Conservation (phyloP, 371 early-diverging fungal species). For the Circinella minor region DNA sequence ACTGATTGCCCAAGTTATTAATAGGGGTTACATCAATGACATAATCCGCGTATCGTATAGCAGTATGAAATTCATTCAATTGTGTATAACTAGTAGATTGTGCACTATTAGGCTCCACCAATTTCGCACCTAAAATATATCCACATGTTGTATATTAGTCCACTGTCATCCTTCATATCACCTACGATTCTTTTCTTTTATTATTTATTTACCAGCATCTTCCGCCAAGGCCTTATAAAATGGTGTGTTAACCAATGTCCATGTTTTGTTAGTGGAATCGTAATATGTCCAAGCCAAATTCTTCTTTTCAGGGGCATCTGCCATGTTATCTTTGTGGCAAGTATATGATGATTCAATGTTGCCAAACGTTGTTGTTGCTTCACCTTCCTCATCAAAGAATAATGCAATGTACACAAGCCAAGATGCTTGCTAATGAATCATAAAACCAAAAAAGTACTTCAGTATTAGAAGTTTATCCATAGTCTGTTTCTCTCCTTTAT, state of each 20-base stretch:
- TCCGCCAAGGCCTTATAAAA: slow-evolving; percentile 16
- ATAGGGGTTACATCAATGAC: slow-evolving; percentile 26
- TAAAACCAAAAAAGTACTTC: not conserved
- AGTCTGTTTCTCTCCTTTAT: not conserved
- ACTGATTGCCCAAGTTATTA: slow-evolving; percentile 25
- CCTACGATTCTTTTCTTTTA: not conserved
- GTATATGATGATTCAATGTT: slow-evolving; percentile 18
- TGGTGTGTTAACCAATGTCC: slow-evolving; percentile 19
- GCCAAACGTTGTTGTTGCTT: slow-evolving; percentile 14
- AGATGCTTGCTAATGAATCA: slow-evolving; percentile 23
- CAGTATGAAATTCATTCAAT: slow-evolving; percentile 23
- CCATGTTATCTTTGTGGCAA: slow-evolving; percentile 26
- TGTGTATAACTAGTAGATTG: slow-evolving; percentile 12
- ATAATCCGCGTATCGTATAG: slow-evolving; percentile 21
- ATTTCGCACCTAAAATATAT: slow-evolving; percentile 5
- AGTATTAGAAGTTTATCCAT: too few relatives aligned
- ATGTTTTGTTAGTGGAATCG: slow-evolving; percentile 17
- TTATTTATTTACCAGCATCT: slow-evolving; percentile 23
- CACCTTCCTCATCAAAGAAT: slow-evolving; percentile 23
- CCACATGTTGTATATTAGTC: too few relatives aligned
- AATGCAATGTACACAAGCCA: slow-evolving; percentile 27
- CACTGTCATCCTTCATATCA: not conserved
- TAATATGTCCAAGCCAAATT: slow-evolving; percentile 26
- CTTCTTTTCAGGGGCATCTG: slow-evolving; percentile 11
- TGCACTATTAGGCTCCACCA: slow-evolving; percentile 20